A percentile compares a stretch with the other conserved stretches of the same genome.
These are phyloP conservation scores for Colletotrichum truncatum DNA, from an alignment of 2,329 filamentous ascomycete genomes.

Conservation along the genomic window DNA sequence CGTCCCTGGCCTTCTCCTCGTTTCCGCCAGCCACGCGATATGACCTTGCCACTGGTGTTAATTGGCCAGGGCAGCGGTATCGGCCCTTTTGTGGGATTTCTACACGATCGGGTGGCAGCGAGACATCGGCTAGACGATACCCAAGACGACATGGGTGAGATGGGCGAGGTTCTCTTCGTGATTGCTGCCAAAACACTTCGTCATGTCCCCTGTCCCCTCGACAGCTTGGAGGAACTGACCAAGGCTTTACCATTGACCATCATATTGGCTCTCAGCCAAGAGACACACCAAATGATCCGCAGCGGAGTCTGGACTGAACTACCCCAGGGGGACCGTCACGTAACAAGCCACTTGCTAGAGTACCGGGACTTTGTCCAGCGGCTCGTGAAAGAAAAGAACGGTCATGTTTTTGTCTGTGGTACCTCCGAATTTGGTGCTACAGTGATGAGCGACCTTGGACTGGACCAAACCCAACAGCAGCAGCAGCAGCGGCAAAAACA, in stretches of 20 bases:
- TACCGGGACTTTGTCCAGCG: neutral
- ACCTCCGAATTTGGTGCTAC: constrained; percentile 19
- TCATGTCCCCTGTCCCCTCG: constrained; percentile 17
- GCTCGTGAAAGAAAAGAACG: constrained; percentile 7
- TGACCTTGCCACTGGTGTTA: constrained; percentile 9
- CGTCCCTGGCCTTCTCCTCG: constrained; percentile 17
- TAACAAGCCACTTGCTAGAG: constrained; percentile 7
- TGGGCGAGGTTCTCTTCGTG: constrained; percentile 10
- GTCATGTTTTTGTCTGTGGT: constrained; percentile 23
- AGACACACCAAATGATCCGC: constrained; percentile 14
- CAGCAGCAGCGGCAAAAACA: neutral
- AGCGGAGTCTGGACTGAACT: constrained; percentile 3
- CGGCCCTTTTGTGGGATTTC: constrained; percentile 18
- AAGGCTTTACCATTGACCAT: constrained; percentile 4
- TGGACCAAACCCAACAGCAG: neutral
- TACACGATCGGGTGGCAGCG: constrained; percentile 14
- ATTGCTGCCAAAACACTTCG: constrained; percentile 14
- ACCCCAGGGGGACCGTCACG: neutral
- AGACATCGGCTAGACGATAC: neutral
- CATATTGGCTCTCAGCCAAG: constrained; percentile 16
- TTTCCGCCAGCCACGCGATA: constrained; percentile 21
- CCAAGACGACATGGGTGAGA: neutral
- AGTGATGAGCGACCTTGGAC: constrained; percentile 8
- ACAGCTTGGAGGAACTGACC: constrained; percentile 10
- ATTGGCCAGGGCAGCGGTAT: constrained; percentile 11